phyloP scores from a whole-genome alignment of 495 filamentous ascomycete genomes.

The Cetradonia linearis region DNA sequence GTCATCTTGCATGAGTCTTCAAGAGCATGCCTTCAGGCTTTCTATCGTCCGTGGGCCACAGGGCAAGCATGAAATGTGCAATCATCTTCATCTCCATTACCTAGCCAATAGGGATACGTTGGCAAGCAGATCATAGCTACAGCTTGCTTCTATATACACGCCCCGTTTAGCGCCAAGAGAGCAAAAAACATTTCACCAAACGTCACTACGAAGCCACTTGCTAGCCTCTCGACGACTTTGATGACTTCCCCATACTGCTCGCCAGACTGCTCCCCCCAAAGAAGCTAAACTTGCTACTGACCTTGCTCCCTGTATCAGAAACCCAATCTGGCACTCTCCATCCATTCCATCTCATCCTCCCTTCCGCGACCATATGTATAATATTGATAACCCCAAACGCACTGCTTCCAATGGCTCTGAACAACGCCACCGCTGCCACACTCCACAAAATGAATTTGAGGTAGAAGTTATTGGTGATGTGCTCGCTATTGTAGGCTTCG shows the following conservation, averaged over 20 bases:
- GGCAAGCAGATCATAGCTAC: background rate
- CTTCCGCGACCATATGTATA: constrained; percentile 77
- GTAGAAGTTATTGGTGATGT: constrained; percentile 77
- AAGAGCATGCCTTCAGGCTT: background rate
- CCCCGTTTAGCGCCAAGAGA: background rate
- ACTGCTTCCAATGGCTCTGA: constrained; percentile 71
- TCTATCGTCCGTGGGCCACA: background rate
- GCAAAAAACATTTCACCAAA: background rate
- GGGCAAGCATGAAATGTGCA: background rate
- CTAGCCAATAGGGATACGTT: background rate
- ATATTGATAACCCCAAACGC: constrained; percentile 74
- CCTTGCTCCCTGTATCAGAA: constrained; percentile 25
- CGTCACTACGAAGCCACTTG: background rate
- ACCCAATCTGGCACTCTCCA: constrained; percentile 30
- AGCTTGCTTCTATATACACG: background rate
- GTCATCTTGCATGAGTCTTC: background rate
- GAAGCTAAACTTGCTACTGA: constrained; percentile 28
- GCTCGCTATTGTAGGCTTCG: constrained; percentile 65
- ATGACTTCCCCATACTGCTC: constrained; percentile 30
- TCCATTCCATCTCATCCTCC: constrained; percentile 52
- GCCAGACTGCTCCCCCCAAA: constrained; percentile 21
- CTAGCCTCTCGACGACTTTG: constrained; percentile 1
- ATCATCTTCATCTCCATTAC: background rate
- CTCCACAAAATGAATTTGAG: constrained; percentile 87
- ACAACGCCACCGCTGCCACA: constrained; percentile 75